Evolutionary conservation across 2,329 filamentous ascomycete species (phyloP), one percentile per base, ranked within the genome.

Genomic region (Xylariales sp.): DNA sequence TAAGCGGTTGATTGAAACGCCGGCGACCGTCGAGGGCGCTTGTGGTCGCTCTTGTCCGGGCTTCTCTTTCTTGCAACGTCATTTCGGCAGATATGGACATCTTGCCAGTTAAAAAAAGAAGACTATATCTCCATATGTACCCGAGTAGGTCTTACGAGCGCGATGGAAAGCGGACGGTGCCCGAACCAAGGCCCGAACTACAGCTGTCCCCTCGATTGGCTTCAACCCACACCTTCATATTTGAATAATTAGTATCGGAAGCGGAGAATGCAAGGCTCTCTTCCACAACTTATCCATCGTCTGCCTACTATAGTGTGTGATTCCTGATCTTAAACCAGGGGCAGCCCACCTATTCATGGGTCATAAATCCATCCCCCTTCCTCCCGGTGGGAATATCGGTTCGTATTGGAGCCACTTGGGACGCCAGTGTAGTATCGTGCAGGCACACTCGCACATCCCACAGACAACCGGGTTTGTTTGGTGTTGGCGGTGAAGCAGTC

Each of bases 351-450:
- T 58, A 50, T 62, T 60, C 59, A 58, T 70, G 58, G 67, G 58
- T 56, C 52, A 30, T 9, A 52, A 39, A 55, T 49, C 65, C 59
- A 65, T 56, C 61, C 67, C 59, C 49, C 49, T 53, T 63, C 55
- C 60, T 58, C 56, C 66, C 41, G 52, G 63, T 56, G 56, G 64
- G 59, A 53, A 64, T 64, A 32, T 60, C 30, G 58, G 67, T 64
- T 71, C 69, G 69, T 71, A 71, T 71, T 69, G 67, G 62, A 67
- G 54, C 61, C 52, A 57, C 57, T 61, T 55, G 56, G 59, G 55
- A 65, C 52, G 52, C 65, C 62, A 62, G 56, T 62, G 68, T 65
- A 48, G 68, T 48, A 70, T 64, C 62, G 49, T 64, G 67, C 67
- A 41, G 50, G 39, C 46, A 57, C 56, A 41, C 48, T 48, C 16